Evolutionary conservation across 805 yeast genomes (phyloP), one percentile per base, ranked within the genome.

Genomic region (Yarrowia sp.): DNA sequence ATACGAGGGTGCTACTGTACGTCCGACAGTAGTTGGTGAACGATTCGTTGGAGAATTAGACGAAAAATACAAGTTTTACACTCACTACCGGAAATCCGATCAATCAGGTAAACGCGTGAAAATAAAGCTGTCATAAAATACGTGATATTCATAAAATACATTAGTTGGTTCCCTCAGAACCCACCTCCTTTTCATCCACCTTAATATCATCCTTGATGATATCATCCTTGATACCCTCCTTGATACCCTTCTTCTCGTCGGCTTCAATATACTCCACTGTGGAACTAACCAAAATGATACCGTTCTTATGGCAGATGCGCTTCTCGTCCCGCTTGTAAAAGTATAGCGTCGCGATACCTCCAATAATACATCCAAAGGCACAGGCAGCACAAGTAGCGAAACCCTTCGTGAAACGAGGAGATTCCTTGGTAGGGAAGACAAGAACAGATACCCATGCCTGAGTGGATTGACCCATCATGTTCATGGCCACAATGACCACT

Each of bases 311-410:
- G 2, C 87, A 85, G 66, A 77, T 75, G 46, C 72, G 76, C 71
- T 79, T 80, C 72, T 86, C 88, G 60, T 84, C 85, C 60, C 80
- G 77, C 74, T 84, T 86, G 76, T 84, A 86, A 70, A 85, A 82
- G 73, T 75, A 85, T 68, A 85, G 76, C 10, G 85, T 87, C 15
- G 83, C 83, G 24, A 70, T 34, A 4, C 70, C 53, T 40, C 58
- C 53, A 12, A 70, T 12, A 9, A 61, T 49, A 12, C 70, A 39
- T 14, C 38, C 19, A 33, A 70, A 70, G 5, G 72, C 70, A 34
- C 55, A 67, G 14, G 69, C 50, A 7, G 71, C 73, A 15, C 72
- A 66, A 20, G 66, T 72, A 2, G 70, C 49, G 58, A 53, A 75
- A 1, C 77, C 77, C 68, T 69, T 73, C 9, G 66, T 67, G 52